Percentiles rank a stretch among this genome's conserved stretches.
phyloP scores from a whole-genome alignment of 768 basidiomycete genomes.

The Mycena belliarum region DNA sequence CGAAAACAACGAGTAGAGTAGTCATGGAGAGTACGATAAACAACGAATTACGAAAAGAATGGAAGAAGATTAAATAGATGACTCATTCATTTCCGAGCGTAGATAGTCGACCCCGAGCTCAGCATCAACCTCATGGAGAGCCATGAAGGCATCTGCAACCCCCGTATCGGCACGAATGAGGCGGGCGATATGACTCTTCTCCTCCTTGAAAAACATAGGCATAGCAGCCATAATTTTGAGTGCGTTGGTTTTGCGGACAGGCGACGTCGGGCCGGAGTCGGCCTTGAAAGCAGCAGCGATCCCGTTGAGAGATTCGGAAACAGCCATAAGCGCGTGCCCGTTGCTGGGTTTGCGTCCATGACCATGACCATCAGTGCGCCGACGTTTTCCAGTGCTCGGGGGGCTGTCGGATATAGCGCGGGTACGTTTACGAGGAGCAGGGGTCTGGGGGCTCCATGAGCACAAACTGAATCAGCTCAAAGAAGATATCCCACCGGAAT shows the following conservation, averaged over 20 bases:
- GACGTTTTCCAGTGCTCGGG: background rate
- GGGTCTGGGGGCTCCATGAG: no score
- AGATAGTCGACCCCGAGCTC: background rate
- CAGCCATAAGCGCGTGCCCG: background rate
- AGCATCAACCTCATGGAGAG: background rate
- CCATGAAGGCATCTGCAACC: background rate
- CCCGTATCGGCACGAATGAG: background rate
- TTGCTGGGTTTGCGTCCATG: slow-evolving; percentile 1
- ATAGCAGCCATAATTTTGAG: background rate
- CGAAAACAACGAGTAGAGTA: background rate
- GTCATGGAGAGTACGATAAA: no score
- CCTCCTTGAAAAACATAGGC: background rate
- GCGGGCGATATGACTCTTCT: background rate
- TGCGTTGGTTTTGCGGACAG: background rate
- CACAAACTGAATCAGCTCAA: no score
- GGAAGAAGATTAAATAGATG: no score
- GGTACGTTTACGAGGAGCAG: no score
- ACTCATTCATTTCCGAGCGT: no score
- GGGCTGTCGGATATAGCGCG: no score
- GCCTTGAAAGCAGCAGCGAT: background rate
- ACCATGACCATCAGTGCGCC: background rate
- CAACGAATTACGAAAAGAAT: no score
- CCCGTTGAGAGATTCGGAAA: background rate
- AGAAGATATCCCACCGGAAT: no score
- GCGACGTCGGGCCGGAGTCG: background rate